Conservation (phyloP, 352 stramenopile genomes). For the Phytophthora citricola region DNA sequence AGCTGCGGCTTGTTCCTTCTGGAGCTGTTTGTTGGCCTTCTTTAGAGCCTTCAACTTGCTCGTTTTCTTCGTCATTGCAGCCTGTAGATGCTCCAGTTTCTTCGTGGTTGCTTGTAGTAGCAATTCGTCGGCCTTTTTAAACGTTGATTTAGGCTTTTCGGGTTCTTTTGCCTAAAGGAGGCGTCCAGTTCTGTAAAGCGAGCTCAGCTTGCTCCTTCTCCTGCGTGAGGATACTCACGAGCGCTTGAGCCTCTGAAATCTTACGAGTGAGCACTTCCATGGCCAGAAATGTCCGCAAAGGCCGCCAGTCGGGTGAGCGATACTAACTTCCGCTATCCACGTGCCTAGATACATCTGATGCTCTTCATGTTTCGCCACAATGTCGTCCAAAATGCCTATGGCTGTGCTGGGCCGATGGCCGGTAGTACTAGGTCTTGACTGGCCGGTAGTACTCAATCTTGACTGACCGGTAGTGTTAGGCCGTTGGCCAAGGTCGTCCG, state of each 20-base stretch:
- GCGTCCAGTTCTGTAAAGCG: conserved; percentile 22
- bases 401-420: background rate
- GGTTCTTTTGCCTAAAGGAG: conserved; percentile 34
- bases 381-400: conserved; percentile 6
- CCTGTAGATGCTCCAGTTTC: conserved; percentile 39
- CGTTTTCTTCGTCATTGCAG: conserved; percentile 57
- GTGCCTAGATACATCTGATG: conserved; percentile 70
- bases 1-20: conserved; percentile 5
- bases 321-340: conserved; percentile 90
- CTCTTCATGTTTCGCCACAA: conserved; percentile 16
- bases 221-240: conserved; percentile 56
- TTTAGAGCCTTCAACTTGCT: conserved; percentile 76
- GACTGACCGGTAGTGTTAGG: background rate
- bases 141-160: conserved; percentile 42
- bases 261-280: conserved; percentile 72
- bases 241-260: conserved; percentile 62
- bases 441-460: background rate
- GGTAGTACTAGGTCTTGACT: background rate
- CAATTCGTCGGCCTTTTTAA: conserved; percentile 45
- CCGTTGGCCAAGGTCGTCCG: conserved; percentile 7
- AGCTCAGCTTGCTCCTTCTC: conserved; percentile 50
- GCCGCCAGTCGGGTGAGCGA: conserved; percentile 77
- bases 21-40: conserved; percentile 28
- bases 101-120: conserved; percentile 43
- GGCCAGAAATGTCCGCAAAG: conserved; percentile 75